phyloP scores from a whole-genome alignment of 768 basidiomycete species.

The Tricholoma sp. region DNA sequence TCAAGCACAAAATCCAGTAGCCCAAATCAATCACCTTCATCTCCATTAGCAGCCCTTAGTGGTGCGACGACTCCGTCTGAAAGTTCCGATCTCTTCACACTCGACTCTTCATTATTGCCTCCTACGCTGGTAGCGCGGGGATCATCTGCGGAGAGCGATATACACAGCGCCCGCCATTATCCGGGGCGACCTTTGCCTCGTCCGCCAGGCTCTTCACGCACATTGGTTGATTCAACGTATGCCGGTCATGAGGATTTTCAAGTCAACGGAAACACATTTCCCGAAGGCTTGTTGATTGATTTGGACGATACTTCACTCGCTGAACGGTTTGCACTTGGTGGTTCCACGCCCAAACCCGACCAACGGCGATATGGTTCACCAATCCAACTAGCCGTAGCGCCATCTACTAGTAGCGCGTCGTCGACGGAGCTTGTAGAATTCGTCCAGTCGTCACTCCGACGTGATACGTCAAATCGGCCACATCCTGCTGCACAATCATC shows the following conservation, averaged over 20 bases:
- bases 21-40: not conserved
- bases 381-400: slow-evolving; percentile 3
- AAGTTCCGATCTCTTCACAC: not conserved
- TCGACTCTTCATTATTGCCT: slow-evolving; percentile 5
- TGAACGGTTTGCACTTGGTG: not conserved
- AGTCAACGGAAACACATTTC: slow-evolving; percentile 18
- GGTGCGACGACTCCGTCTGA: not conserved
- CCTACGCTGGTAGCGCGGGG: not conserved
- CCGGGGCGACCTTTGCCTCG: slow-evolving; percentile 53
- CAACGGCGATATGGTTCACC: not conserved
- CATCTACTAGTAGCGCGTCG: slow-evolving; percentile 12
- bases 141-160: slow-evolving; percentile 18
- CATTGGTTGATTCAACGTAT: slow-evolving; percentile 31
- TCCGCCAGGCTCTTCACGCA: slow-evolving; percentile 25
- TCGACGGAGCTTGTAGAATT: slow-evolving; percentile 14
- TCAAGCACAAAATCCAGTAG: not conserved
- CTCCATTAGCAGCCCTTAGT: not conserved
- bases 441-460: slow-evolving; percentile 7
- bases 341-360: not conserved
- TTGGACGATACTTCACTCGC: slow-evolving; percentile 34
- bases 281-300: slow-evolving; percentile 55
- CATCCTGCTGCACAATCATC: slow-evolving; percentile 8
- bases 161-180: slow-evolving; percentile 38
- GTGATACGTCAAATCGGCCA: slow-evolving; percentile 6
- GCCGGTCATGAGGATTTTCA: slow-evolving; percentile 22